phyloP scores from a whole-genome alignment of 108 stramenopile species.

The Skeletonema tropicum region DNA sequence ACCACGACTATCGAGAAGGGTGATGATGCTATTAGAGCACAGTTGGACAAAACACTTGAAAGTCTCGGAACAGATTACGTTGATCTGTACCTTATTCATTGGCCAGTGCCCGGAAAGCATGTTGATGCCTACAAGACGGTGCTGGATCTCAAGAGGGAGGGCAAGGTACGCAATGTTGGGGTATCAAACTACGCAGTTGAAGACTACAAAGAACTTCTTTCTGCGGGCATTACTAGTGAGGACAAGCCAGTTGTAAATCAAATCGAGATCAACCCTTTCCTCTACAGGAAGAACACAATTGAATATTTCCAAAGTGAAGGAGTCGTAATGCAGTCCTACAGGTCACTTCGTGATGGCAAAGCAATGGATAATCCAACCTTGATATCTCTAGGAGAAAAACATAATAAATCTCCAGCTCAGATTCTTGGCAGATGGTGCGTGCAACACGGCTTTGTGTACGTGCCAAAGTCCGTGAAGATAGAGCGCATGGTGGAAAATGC shows the following conservation, averaged over 20 bases:
- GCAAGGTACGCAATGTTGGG: constrained; percentile 77
- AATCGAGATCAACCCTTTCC: constrained; percentile 94
- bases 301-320: constrained; percentile 70
- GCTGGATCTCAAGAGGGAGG: constrained; percentile 58
- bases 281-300: constrained; percentile 87
- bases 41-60: constrained; percentile 75
- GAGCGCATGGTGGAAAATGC: constrained; percentile 91
- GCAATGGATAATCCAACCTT: constrained; percentile 80
- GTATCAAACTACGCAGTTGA: constrained; percentile 80
- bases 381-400: constrained; percentile 54
- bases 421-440: constrained; percentile 94
- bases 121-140: constrained; percentile 86
- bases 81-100: constrained; percentile 92
- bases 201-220: constrained; percentile 84
- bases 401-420: constrained; percentile 76
- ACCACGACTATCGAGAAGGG: constrained; percentile 90
- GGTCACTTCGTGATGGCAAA: constrained; percentile 86
- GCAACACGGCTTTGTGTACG: constrained; percentile 88
- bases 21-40: constrained; percentile 66
- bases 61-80: constrained; percentile 87
- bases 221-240: constrained; percentile 41
- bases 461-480: constrained; percentile 86
- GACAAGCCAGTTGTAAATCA: constrained; percentile 84
- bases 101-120: constrained; percentile 91
- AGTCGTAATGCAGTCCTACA: constrained; percentile 88